These are phyloP conservation scores for Pyricularia sp. DNA, from an alignment of 2,329 filamentous ascomycete genomes.

Conservation along the genomic window DNA sequence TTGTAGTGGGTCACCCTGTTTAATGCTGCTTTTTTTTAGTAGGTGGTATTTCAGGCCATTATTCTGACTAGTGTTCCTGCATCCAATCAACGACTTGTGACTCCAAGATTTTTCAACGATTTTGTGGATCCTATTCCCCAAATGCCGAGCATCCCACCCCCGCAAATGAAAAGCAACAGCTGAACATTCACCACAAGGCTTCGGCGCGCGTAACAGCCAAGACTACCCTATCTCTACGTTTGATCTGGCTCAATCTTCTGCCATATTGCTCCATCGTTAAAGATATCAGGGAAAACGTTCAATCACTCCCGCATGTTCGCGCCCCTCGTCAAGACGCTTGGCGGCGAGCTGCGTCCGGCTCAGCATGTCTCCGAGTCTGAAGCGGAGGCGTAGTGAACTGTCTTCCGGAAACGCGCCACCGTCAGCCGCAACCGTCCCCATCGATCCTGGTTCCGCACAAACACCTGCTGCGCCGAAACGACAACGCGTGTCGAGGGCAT, in stretches of 20 bases:
- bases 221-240: not conserved
- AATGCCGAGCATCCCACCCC: conserved; percentile 1
- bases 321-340: not conserved
- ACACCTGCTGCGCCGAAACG: conserved; percentile 32
- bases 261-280: not conserved
- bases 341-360: not conserved
- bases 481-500: conserved; percentile 54
- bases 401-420: conserved; percentile 5
- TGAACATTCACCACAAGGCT: not conserved
- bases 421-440: conserved; percentile 10
- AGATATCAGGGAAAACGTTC: not conserved
- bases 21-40: not conserved
- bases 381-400: not conserved
- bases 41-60: not conserved
- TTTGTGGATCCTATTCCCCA: not conserved
- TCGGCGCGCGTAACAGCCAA: not conserved
- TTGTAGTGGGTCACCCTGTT: not conserved
- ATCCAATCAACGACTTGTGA: not conserved
- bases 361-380: not conserved
- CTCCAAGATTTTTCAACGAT: not conserved
- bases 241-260: not conserved
- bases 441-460: conserved; percentile 2
- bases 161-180: not conserved
- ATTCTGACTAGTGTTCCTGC: not conserved
- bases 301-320: not conserved